These are phyloP conservation scores for Zygoascus meyerae DNA, from an alignment of 1,139 yeast species.

Conservation along the genomic window DNA sequence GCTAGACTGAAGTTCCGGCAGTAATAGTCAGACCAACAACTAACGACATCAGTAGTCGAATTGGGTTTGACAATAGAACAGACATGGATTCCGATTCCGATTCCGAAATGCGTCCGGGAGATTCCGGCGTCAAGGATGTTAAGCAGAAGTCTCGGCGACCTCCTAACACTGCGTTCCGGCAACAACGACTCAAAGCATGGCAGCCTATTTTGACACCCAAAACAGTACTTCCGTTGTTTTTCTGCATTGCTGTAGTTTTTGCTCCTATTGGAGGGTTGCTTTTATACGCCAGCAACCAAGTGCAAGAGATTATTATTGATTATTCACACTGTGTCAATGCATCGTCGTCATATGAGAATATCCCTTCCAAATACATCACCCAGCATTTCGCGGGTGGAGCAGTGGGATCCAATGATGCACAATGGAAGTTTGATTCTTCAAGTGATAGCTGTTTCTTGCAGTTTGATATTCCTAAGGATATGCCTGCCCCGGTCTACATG, in stretches of 20 bases:
- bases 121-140: conserved; percentile 16
- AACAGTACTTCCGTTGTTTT: conserved; percentile 76
- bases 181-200: conserved; percentile 45
- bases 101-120: conserved; percentile 22
- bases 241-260: conserved; percentile 71
- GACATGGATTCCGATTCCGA: conserved; percentile 37
- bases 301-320: conserved; percentile 75
- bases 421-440: conserved; percentile 49
- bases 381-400: conserved; percentile 44
- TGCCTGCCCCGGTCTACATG: conserved; percentile 71
- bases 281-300: conserved; percentile 70
- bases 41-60: neutral
- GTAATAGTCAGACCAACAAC: neutral
- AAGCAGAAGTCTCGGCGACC: conserved; percentile 36
- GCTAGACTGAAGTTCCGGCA: too few relatives aligned
- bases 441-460: conserved; percentile 54
- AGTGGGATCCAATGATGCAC: conserved; percentile 38
- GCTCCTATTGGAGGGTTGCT: conserved; percentile 91
- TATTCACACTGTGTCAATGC: conserved; percentile 65
- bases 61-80: neutral
- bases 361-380: conserved; percentile 54
- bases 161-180: conserved; percentile 42
- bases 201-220: conserved; percentile 86
- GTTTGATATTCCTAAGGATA: conserved; percentile 67
- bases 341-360: conserved; percentile 55